phyloP scores from a whole-genome alignment of 75 land plant species.

The Sequoia sempervirens region DNA sequence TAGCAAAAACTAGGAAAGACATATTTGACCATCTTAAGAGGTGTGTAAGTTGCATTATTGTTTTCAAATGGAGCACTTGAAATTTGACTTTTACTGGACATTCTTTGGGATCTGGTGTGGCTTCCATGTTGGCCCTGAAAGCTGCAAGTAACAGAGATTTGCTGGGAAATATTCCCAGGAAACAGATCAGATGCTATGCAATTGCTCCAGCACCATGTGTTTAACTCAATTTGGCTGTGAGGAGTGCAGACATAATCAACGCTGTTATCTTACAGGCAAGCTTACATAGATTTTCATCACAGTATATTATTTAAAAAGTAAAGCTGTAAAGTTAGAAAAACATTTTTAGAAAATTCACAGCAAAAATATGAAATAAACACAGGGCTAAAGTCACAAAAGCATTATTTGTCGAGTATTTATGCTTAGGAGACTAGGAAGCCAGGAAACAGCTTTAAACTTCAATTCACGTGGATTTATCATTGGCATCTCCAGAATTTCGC shows the following conservation, averaged over 20 bases:
- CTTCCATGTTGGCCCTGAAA: constrained; percentile 62
- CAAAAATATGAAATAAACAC: no score
- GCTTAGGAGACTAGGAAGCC: no score
- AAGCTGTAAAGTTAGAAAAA: not conserved
- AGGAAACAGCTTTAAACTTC: no score
- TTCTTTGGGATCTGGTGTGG: constrained; percentile 88
- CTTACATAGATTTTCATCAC: not conserved
- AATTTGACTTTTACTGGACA: constrained; percentile 81
- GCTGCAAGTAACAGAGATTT: constrained; percentile 49
- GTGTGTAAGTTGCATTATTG: no score
- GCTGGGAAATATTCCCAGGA: constrained; percentile 65
- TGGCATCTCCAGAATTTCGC: no score
- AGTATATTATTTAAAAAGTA: not conserved
- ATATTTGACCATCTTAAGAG: no score
- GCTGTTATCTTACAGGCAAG: constrained; percentile 79
- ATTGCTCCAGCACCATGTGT: constrained; percentile 88
- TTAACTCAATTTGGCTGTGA: constrained; percentile 83
- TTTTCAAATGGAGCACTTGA: no score
- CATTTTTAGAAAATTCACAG: not conserved
- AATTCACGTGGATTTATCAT: no score
- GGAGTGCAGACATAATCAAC: constrained; percentile 83
- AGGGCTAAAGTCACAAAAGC: no score
- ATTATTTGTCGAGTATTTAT: no score
- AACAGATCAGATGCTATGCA: constrained; percentile 67
- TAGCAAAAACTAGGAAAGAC: no score